Evolutionary conservation across 1,284 basidiomycete genomes (phyloP), one percentile per base, ranked within the genome.

Genomic region (Irpex lacteus): DNA sequence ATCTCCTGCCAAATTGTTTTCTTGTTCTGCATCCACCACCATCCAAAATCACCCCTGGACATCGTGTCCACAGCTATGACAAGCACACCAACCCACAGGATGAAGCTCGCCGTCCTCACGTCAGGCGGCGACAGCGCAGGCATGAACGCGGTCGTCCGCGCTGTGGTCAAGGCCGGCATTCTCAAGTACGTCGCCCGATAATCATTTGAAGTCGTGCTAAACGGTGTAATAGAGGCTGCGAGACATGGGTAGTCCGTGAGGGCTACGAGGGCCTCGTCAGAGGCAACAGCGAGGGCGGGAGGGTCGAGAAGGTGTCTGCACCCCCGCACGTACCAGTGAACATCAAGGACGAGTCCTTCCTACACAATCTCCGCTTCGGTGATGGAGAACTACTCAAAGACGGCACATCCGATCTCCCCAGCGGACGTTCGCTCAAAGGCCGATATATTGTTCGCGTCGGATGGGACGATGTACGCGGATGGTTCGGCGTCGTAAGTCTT

Each of bases 381-480:
- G 96, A 97, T 72, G 97, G 96, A 0, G 87, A 89, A 65, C 81
- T 98, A 44, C 81, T 99, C 60, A 91, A 87, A 70, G 94, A 98
- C 72, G 97, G 97, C 5, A 96, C 95, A 11, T 91, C 92, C 34
- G 97, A 98, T 71, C 83, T 82, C 68, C 77, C 81, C 8, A 79
- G 82, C 40, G 90, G 88, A 8, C 82, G 88, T 64, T 88, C 88
- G 5, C 84, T 98, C 69, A 95, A 92, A 72, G 96, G 96, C 1
- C 84, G 92, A 59, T 96, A 98, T 79, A 98, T 99, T 72, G 91
- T 99, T 55, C 85, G 95, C 65, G 96, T 98, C 2, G 98, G 97
- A 4, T 99, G 97, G 93, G 98, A 99, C 74, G 98, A 99, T 78
- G 97, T 98, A 26, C 83, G 95, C 38, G 94, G 95, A 4, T 99